Evolutionary conservation across 768 basidiomycete species (phyloP), one percentile per base, ranked within the genome.

Genomic region (Hysterangium stoloniferum): DNA sequence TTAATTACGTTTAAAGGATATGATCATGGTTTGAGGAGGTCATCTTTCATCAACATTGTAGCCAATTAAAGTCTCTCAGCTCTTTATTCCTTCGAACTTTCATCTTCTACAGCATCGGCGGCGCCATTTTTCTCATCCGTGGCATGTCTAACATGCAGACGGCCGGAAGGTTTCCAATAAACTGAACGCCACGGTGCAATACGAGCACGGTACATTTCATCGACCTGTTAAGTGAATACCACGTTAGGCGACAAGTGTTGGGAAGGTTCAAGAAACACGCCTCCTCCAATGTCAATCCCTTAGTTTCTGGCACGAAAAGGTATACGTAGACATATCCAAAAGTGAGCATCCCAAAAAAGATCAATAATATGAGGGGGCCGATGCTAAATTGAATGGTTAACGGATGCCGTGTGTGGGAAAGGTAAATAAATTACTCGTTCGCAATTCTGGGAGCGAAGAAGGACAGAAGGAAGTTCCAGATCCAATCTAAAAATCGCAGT

Each of bases 291-390:
- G 78, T 78, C 19, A 89, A 74, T 9, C 86, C 85, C 62, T 79
- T 88, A 20, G 84, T 89, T 70, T 91, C 89, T 19, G 87, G 87
- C 41, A 91, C 77, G 62, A 80, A 77, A 48, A 87, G 65, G 63
- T 80, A 86, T 22, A 86, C 86, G 61, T 85, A 91, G 52, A 77
- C 63, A 59, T 74, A 80, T 32, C 82, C 86, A 58, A 84, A 77
- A 20, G 79, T 55, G 7, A 86, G 71, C 78, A 84, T 78, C 47
- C 84, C 81, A 61, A 78, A 85, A 73, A 88, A 88, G 61, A 86
- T 79, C 54, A 87, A 64, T 34, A 85, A 68, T 62, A 89, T 86
- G 55, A 86, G 69, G 11, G 86, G 84, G 0, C 85, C 82, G 54
- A 85, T 86, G 53, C 78, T 77, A 50, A 17, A 20, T 32, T 54